phyloP scores from a whole-genome alignment of 305 asterid species.

The Lippia alba region DNA sequence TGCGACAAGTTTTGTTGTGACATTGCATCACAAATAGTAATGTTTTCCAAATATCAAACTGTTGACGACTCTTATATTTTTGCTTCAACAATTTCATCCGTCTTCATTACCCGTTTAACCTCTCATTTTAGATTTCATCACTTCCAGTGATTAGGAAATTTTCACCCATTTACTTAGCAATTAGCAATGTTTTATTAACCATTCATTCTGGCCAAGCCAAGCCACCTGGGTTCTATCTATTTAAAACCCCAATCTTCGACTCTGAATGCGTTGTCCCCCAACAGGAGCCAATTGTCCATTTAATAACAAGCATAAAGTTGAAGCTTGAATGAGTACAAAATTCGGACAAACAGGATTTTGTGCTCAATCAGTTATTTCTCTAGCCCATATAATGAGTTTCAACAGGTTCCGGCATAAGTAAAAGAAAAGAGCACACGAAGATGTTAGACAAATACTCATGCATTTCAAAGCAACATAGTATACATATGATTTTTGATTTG shows the following conservation, averaged over 20 bases:
- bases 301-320: slow-evolving; percentile 4
- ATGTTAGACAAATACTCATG: slow-evolving; percentile 10
- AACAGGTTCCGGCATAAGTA: not conserved
- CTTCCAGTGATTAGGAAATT: not conserved
- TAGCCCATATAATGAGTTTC: slow-evolving; percentile 5
- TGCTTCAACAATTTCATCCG: not conserved
- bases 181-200: not conserved
- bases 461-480: slow-evolving; percentile 17
- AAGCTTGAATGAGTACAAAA: slow-evolving; percentile 9
- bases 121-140: slow-evolving; percentile 6
- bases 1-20: not conserved
- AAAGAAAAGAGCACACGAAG: not conserved
- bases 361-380: slow-evolving; percentile 24
- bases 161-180: not conserved
- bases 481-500: slow-evolving; percentile 9
- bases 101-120: not conserved
- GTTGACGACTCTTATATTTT: not conserved
- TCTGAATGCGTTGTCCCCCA: not conserved
- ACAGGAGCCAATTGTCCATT: slow-evolving; percentile 4
- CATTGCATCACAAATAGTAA: not conserved
- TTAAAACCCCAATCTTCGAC: not conserved
- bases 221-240: not conserved
- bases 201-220: slow-evolving; percentile 1
- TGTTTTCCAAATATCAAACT: not conserved
- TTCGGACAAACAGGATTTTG: not conserved